Evolutionary conservation across 1,284 basidiomycete genomes (phyloP).

Genomic region (Leccinum ponderosum): DNA sequence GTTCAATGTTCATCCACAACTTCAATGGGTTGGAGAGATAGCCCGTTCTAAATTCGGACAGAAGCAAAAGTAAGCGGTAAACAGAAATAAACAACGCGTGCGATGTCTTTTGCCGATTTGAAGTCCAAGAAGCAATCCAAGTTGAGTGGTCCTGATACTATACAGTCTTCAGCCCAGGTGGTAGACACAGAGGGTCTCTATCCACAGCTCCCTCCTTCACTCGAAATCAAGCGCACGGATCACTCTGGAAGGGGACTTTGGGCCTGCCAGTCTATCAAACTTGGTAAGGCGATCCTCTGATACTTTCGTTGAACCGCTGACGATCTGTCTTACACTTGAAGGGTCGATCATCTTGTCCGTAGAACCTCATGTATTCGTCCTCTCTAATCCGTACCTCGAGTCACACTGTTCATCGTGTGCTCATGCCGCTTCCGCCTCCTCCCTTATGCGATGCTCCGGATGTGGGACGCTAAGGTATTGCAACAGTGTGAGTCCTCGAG

Average conservation of each 20-base stretch:
- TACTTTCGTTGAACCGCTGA: slow-evolving; percentile 1
- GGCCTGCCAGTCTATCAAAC: slow-evolving; percentile 34
- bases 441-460: slow-evolving; percentile 66
- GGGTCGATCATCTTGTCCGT: slow-evolving; percentile 59
- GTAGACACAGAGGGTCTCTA: slow-evolving; percentile 19
- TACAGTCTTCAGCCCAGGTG: slow-evolving; percentile 14
- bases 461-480: slow-evolving; percentile 78
- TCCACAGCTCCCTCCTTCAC: slow-evolving; percentile 25
- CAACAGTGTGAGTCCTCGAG: slow-evolving; percentile 47
- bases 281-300: slow-evolving; percentile 37
- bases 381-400: slow-evolving; percentile 65
- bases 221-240: slow-evolving; percentile 35
- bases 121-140: no score
- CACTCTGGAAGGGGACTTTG: slow-evolving; percentile 41
- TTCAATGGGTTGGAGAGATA: no score
- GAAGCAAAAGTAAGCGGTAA: no score
- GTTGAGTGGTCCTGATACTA: no score
- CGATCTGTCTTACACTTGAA: slow-evolving; percentile 28
- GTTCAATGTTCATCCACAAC: no score
- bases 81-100: no score
- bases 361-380: slow-evolving; percentile 61
- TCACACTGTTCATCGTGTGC: slow-evolving; percentile 73
- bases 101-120: no score
- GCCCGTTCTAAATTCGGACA: no score
- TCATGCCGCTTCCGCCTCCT: slow-evolving; percentile 33